Evolutionary conservation across 257 asterid species (phyloP), one percentile per base, ranked within the genome.

Genomic region (Nicotiana undulata): DNA sequence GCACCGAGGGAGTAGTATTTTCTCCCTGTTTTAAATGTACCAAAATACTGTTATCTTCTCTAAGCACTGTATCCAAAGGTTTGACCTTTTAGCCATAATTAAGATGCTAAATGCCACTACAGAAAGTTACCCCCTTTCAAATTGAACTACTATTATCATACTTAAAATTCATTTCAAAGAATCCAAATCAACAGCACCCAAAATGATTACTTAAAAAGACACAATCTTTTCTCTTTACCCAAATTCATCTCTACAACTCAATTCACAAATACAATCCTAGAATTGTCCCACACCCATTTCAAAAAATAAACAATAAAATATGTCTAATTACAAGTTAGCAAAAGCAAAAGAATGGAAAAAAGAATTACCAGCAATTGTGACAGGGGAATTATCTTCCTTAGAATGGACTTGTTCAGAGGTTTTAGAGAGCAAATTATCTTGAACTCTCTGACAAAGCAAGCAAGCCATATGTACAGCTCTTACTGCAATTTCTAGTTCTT

Each of bases 391-490:
- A n/a, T 92, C 96, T n/a, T 88, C 88, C 85, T 93, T 93, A 86
- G 95, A 84, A 26, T 88, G 92, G 18, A 92, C 90, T 12, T 85
- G 88, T 1, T 81, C 84, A 52, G 51, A 77, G 80, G 76, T 84
- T 20, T 83, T 58, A 4, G 81, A 76, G 82, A 92, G 66, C 85
- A 93, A 76, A 31, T 66, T 83, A 46, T 88, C 77, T 77, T 92
- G 98, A 79, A 92, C 89, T 80, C 83, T 84, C 83, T 87, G 88
- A 79, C 97, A 93, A 34, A 92, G 89, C 89, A 89, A 84, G 55
- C 89, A 88, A 22, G 98, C 94, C 97, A 93, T 81, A 63, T 93
- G 98, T 28, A 93, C 98, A 24, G 96, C 98, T 86, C 90, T 93
- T 9, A 92, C 98, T 2, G 96, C 97, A 26, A 93, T 85, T 80